Evolutionary conservation across 2,329 filamentous ascomycete species (phyloP).

Genomic region (Verticillium dahliae): DNA sequence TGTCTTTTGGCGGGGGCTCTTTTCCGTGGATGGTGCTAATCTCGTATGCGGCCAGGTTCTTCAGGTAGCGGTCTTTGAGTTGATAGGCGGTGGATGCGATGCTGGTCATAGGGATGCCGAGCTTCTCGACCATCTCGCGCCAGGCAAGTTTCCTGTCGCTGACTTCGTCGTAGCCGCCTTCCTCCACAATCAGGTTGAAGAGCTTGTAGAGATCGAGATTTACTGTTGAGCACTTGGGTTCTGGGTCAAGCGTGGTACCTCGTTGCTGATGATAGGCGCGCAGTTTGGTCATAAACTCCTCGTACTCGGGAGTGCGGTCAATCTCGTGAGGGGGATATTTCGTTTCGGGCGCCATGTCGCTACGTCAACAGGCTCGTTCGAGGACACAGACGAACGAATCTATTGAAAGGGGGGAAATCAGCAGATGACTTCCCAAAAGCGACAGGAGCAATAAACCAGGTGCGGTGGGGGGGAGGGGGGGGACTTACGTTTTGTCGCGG

Average conservation of each 20-base stretch:
- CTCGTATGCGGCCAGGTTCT: slow-evolving; percentile 81
- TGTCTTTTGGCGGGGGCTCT: slow-evolving; percentile 81
- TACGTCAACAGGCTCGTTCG: background rate
- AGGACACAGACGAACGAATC: background rate
- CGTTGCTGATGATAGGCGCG: slow-evolving; percentile 70
- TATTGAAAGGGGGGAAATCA: background rate
- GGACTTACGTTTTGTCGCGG: background rate
- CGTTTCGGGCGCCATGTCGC: slow-evolving; percentile 1
- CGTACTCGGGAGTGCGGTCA: slow-evolving; percentile 63
- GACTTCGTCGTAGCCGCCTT: slow-evolving; percentile 81
- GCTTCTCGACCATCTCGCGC: slow-evolving; percentile 71
- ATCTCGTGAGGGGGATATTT: slow-evolving; percentile 37
- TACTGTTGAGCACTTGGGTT: slow-evolving; percentile 73
- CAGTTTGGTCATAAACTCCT: slow-evolving; percentile 70
- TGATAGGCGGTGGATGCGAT: slow-evolving; percentile 79
- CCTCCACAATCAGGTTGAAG: slow-evolving; percentile 68
- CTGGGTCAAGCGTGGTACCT: slow-evolving; percentile 71
- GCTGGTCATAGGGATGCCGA: slow-evolving; percentile 68
- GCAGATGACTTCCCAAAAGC: background rate
- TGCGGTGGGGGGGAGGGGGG: background rate
- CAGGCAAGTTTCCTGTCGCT: slow-evolving; percentile 80
- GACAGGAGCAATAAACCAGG: background rate
- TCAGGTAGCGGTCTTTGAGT: slow-evolving; percentile 84
- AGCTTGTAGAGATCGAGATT: slow-evolving; percentile 73
- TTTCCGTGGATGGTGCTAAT: slow-evolving; percentile 71